A percentile compares a stretch with the other conserved stretches of the same genome.
phyloP scores from a whole-genome alignment of 805 yeast species.

The Clavispora santaluciae region DNA sequence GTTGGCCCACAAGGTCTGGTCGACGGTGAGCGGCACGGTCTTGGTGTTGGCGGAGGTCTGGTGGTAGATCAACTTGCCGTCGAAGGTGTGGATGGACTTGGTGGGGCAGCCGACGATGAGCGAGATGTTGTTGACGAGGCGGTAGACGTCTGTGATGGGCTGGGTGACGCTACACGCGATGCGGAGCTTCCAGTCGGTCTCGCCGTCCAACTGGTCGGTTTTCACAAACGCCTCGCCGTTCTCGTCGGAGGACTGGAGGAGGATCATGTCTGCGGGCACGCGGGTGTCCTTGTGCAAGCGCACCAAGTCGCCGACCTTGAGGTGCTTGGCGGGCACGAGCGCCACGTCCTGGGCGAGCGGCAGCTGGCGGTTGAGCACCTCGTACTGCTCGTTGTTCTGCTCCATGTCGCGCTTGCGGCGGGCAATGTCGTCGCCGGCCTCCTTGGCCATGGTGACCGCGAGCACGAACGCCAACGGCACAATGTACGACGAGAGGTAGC shows the following conservation, averaged over 20 bases:
- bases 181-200: slow-evolving; percentile 96
- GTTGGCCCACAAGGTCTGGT: slow-evolving; percentile 96
- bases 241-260: slow-evolving; percentile 66
- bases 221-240: slow-evolving; percentile 86
- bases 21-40: slow-evolving; percentile 67
- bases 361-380: slow-evolving; percentile 44
- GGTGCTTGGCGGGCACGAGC: slow-evolving; percentile 47
- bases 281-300: slow-evolving; percentile 74
- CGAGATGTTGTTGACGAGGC: slow-evolving; percentile 44
- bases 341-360: slow-evolving; percentile 20
- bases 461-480: slow-evolving; percentile 94
- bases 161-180: slow-evolving; percentile 76
- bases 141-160: slow-evolving; percentile 37
- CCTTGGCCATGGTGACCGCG: slow-evolving; percentile 90
- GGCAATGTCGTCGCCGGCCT: slow-evolving; percentile 89
- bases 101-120: slow-evolving; percentile 78
- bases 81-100: slow-evolving; percentile 74
- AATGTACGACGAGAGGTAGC: slow-evolving; percentile 86
- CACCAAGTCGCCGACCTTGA: slow-evolving; percentile 85
- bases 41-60: slow-evolving; percentile 31
- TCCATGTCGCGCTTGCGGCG: slow-evolving; percentile 88
- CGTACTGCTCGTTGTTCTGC: slow-evolving; percentile 79
- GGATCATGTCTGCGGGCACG: slow-evolving; percentile 88
- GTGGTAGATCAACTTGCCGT: slow-evolving; percentile 65
- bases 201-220: slow-evolving; percentile 98